Evolutionary conservation across 331 rosid species (phyloP).

Genomic region (Pyracantha coccinea): DNA sequence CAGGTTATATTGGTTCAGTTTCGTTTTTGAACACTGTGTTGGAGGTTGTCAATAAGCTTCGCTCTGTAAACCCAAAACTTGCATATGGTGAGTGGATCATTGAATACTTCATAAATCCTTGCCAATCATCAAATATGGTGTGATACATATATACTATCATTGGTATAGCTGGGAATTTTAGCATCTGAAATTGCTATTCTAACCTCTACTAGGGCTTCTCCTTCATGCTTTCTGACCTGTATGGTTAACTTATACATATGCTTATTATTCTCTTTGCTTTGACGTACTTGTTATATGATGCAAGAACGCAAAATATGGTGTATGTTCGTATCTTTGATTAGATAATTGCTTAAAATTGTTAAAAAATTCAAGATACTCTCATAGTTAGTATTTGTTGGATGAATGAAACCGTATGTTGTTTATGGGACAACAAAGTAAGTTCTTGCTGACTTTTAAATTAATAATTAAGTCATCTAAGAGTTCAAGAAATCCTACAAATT

Average conservation of each 20-base stretch:
- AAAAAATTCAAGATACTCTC: background rate
- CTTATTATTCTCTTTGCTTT: background rate
- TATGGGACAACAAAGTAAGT: background rate
- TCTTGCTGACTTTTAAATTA: background rate
- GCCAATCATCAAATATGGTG: background rate
- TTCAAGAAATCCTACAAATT: background rate
- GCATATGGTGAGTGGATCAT: constrained; percentile 52
- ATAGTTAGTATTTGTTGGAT: background rate
- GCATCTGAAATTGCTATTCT: background rate
- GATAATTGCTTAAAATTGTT: background rate
- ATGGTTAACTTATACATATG: background rate
- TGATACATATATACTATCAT: background rate
- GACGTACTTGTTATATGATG: background rate
- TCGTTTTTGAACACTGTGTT: constrained; percentile 62
- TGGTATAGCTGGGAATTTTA: background rate
- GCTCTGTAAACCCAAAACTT: constrained; percentile 65
- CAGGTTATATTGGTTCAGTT: constrained; percentile 94
- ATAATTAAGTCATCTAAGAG: background rate
- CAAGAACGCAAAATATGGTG: background rate
- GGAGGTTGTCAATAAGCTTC: constrained; percentile 67
- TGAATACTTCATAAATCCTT: background rate
- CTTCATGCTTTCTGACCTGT: background rate
- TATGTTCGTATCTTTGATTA: background rate
- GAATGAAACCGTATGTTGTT: background rate
- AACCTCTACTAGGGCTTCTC: background rate